These are phyloP conservation scores for Ceratocystis cacaofunesta DNA, from an alignment of 2,329 filamentous ascomycete genomes.

Conservation along the genomic window DNA sequence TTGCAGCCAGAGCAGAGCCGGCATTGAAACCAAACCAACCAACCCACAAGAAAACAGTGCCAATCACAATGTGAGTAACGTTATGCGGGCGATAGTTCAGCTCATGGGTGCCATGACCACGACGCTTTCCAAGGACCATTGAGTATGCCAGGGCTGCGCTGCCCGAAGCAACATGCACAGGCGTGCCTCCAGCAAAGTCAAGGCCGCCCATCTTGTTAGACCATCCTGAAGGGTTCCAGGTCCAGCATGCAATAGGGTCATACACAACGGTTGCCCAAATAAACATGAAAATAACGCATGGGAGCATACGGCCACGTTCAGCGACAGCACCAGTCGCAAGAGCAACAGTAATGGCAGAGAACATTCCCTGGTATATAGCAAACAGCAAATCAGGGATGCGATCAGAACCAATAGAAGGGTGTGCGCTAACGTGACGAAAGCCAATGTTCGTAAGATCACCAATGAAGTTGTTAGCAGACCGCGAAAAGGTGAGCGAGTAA, in stretches of 20 bases:
- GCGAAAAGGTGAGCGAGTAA: constrained; percentile 69
- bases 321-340: constrained; percentile 73
- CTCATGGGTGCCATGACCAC: constrained; percentile 73
- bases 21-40: constrained; percentile 95
- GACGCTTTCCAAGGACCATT: constrained; percentile 75
- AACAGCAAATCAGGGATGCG: constrained; percentile 73
- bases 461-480: constrained; percentile 59
- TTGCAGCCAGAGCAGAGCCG: constrained; percentile 65
- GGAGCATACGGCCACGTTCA: constrained; percentile 75
- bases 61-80: constrained; percentile 80
- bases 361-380: constrained; percentile 78
- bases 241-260: constrained; percentile 89
- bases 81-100: constrained; percentile 89
- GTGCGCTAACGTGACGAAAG: constrained; percentile 58
- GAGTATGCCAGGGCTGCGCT: constrained; percentile 76
- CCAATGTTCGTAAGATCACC: constrained; percentile 69
- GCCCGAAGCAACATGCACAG: constrained; percentile 77
- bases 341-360: constrained; percentile 72
- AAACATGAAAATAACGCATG: constrained; percentile 84
- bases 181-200: constrained; percentile 81
- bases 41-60: constrained; percentile 87
- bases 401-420: constrained; percentile 56
- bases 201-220: constrained; percentile 63
- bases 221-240: constrained; percentile 78
- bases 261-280: constrained; percentile 83